Conservation (phyloP, 176 grass and related monocot genomes). For the Melocanna baccifera region DNA sequence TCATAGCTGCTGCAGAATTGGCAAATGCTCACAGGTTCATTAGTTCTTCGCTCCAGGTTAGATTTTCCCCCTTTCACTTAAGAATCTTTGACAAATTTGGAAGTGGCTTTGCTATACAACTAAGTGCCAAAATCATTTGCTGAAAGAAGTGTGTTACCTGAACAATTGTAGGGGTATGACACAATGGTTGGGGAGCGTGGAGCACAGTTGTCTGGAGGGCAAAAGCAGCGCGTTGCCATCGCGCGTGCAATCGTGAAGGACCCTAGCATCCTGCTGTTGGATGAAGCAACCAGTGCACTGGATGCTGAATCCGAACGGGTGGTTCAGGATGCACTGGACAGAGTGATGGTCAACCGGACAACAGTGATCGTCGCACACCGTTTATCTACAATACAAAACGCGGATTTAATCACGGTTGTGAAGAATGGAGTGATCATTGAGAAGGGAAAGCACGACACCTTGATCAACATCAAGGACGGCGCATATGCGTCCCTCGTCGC, state of each 20-base stretch:
- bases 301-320: slow-evolving; percentile 91
- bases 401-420: slow-evolving; percentile 72
- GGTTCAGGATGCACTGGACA: slow-evolving; percentile 88
- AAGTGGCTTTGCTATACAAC: not conserved
- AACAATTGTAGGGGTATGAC: slow-evolving; percentile 69
- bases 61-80: slow-evolving; percentile 7
- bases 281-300: slow-evolving; percentile 97
- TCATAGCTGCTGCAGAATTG: slow-evolving; percentile 65
- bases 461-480: slow-evolving; percentile 92
- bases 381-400: slow-evolving; percentile 71
- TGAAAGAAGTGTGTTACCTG: slow-evolving; percentile 30
- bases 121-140: not conserved
- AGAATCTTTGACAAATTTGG: not conserved
- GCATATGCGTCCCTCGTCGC: slow-evolving; percentile 95
- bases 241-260: slow-evolving; percentile 85
- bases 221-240: slow-evolving; percentile 90
- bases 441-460: slow-evolving; percentile 82
- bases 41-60: slow-evolving; percentile 70
- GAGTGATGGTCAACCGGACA: slow-evolving; percentile 80
- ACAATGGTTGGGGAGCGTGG: slow-evolving; percentile 92
- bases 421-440: slow-evolving; percentile 84
- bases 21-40: slow-evolving; percentile 97
- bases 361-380: slow-evolving; percentile 84
- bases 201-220: slow-evolving; percentile 79
- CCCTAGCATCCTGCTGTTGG: slow-evolving; percentile 76